phyloP scores from a whole-genome alignment of 2,329 filamentous ascomycete species.

The Monosporascus sp. region DNA sequence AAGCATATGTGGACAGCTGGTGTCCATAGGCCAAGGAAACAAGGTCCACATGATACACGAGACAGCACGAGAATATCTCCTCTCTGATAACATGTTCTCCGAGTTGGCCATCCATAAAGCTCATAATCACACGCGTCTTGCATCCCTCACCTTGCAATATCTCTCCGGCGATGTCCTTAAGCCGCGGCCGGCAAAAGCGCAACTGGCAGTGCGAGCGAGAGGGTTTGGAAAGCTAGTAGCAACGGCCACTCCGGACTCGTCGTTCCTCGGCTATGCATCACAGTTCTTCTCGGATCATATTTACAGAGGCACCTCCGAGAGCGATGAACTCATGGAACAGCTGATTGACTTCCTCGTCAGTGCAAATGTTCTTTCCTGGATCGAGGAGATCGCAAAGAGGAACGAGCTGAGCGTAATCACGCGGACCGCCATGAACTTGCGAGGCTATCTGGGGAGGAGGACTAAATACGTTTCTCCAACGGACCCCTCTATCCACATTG shows the following conservation, averaged over 20 bases:
- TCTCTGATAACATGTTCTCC: slow-evolving; percentile 11
- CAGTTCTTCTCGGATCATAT: slow-evolving; percentile 22
- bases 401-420: slow-evolving; percentile 18
- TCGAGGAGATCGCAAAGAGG: slow-evolving; percentile 23
- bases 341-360: slow-evolving; percentile 54
- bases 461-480: slow-evolving; percentile 17
- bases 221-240: slow-evolving; percentile 1
- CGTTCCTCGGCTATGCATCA: slow-evolving; percentile 19
- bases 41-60: slow-evolving; percentile 26
- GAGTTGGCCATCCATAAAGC: slow-evolving; percentile 14
- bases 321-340: slow-evolving; percentile 42
- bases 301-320: slow-evolving; percentile 10
- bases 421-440: slow-evolving; percentile 25
- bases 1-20: slow-evolving; percentile 25
- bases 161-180: slow-evolving; percentile 14
- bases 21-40: slow-evolving; percentile 20
- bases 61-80: slow-evolving; percentile 26
- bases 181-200: neutral
- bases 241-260: slow-evolving; percentile 7
- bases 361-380: slow-evolving; percentile 26
- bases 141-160: slow-evolving; percentile 17
- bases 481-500: slow-evolving; percentile 13
- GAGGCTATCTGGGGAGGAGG: slow-evolving; percentile 20
- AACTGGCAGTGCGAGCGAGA: too few relatives aligned
- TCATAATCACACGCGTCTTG: slow-evolving; percentile 26